A percentile compares a stretch with the other conserved stretches of the same genome.
These are phyloP conservation scores for Diutina ranongensis DNA, from an alignment of 1,139 yeast genomes.

Conservation along the genomic window DNA sequence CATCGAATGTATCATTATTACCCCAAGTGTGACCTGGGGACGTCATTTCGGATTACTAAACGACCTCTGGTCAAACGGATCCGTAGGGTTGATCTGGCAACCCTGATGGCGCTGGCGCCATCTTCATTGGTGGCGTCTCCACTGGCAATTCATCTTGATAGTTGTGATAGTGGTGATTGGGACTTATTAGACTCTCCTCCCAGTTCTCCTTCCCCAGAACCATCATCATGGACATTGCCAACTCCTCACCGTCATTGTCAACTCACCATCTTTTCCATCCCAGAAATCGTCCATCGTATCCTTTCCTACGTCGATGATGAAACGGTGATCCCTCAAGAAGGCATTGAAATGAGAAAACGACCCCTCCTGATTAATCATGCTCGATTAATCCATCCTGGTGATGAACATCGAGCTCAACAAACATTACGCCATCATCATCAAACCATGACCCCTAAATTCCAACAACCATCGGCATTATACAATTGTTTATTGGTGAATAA, in stretches of 20 bases:
- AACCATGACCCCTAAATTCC: background rate
- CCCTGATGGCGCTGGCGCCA: background rate
- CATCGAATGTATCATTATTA: background rate
- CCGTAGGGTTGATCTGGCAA: background rate
- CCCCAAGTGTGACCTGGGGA: conserved; percentile 4
- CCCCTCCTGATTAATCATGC: conserved; percentile 59
- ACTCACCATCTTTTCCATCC: conserved; percentile 58
- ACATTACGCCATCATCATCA: background rate
- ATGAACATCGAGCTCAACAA: conserved; percentile 12
- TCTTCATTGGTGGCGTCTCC: conserved; percentile 1
- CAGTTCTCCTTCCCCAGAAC: background rate
- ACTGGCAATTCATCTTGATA: background rate
- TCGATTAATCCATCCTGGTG: conserved; percentile 31
- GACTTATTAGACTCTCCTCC: background rate
- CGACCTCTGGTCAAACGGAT: conserved; percentile 2
- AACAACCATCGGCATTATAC: conserved; percentile 18
- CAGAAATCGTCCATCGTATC: conserved; percentile 62
- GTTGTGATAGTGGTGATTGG: background rate
- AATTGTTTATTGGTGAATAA: conserved; percentile 60
- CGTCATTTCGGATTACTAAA: background rate
- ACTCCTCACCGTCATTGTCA: too few species aligned
- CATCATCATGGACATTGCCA: background rate
- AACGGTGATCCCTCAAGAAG: conserved; percentile 46
- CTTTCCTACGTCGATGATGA: conserved; percentile 44
- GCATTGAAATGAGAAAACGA: conserved; percentile 45